Evolutionary conservation across 768 basidiomycete genomes (phyloP), one percentile per base, ranked within the genome.

Genomic region (Collybia sordida): DNA sequence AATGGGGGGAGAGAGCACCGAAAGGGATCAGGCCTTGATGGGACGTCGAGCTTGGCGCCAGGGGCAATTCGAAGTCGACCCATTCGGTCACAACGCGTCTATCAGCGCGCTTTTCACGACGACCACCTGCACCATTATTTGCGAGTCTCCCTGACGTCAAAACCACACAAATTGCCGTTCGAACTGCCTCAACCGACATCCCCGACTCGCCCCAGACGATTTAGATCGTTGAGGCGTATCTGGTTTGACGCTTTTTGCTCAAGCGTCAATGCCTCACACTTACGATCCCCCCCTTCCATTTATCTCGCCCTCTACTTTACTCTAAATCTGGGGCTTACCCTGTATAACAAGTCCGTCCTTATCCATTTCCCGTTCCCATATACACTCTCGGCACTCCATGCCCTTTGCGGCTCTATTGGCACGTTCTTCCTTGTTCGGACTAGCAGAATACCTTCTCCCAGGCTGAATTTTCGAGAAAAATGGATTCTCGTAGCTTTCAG

Each of bases 351-450:
- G 69, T 78, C 82, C 31, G 85, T 98, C 15, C 83, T 99, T 53
- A 85, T 90, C 46, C 82, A 80, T 49, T 98, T 98, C 63, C 97
- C 97, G 0, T 98, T 92, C 60, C 95, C 96, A 2, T 98, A 98
- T 74, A 90, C 93, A 2, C 79, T 99, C 19, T 98, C 96, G 1
- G 94, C 93, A 4, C 58, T 97, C 4, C 96, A 98, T 62, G 88
- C 96, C 3, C 73, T 98, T 11, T 90, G 86, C 54, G 93, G 94
- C 0, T 80, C 86, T 21, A 67, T 90, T 15, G 97, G 97, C 11
- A 89, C 89, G n/a, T 78, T 78, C 51, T 49, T 85, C 19, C 75
- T 92, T 1, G 69, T 87, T 12, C 74, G 79, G 39, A 56, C 53
- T 8, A 56, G 53, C 23, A 49, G 54, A 24, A 39, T 50, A 14